These are phyloP conservation scores for Flammula alnicola DNA, from an alignment of 1,284 basidiomycete species.

Conservation along the genomic window DNA sequence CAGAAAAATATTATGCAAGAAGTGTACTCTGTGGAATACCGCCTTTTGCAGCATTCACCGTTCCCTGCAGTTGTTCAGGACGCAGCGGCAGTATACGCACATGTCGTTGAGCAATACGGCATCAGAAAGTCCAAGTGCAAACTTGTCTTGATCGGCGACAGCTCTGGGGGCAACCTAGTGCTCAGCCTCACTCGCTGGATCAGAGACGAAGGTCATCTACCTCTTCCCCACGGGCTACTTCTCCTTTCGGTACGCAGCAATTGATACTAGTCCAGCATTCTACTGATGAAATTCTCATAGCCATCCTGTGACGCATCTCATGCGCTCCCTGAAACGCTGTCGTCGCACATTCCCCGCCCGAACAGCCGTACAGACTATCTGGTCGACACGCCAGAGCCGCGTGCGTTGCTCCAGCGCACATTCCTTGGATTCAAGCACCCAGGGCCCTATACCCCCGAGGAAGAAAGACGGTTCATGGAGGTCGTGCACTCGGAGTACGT, in stretches of 20 bases:
- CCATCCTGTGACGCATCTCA: constrained; percentile 46
- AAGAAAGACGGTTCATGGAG: constrained; percentile 43
- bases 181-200: constrained; percentile 60
- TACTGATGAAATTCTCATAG: constrained; percentile 18
- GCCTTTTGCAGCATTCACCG: constrained; percentile 54
- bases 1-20: constrained; percentile 44
- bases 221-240: constrained; percentile 48
- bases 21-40: constrained; percentile 55
- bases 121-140: constrained; percentile 42
- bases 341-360: constrained; percentile 52
- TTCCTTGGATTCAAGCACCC: constrained; percentile 47
- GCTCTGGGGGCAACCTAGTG: constrained; percentile 73
- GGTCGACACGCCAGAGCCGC: constrained; percentile 56
- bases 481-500: constrained; percentile 57
- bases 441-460: constrained; percentile 26
- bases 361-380: constrained; percentile 53
- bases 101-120: constrained; percentile 47
- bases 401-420: constrained; percentile 52
- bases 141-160: constrained; percentile 70
- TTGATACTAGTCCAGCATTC: background rate
- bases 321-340: constrained; percentile 49
- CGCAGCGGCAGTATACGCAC: constrained; percentile 61
- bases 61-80: constrained; percentile 71
- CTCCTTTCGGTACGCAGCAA: constrained; percentile 43
- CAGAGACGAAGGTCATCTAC: constrained; percentile 48